Evolutionary conservation across 169 alveolate genomes (phyloP), one percentile per base, ranked within the genome.

Genomic region (Eimeria maxima): DNA sequence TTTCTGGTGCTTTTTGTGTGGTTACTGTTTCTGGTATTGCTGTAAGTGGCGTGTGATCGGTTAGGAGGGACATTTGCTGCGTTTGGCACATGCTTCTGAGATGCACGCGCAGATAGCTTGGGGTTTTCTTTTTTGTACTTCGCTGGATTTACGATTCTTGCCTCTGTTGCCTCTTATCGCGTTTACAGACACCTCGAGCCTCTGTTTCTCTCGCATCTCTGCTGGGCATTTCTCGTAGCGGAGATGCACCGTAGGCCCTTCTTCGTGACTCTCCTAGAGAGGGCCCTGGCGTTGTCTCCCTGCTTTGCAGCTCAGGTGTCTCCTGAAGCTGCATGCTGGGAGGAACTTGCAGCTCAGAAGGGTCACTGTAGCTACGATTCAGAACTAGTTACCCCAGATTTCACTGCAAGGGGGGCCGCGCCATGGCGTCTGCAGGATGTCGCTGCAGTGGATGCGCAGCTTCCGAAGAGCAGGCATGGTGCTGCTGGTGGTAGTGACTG

Each of bases 171-270:
- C 24, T 29, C 38, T 22, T 67, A 29, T 27, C 33, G 38, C 24
- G 60, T 29, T 14, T 78, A 22, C 89, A 78, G 89, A 42, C 89
- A 78, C 50, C 67, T 78, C 38, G 89, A 78, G 67, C 65, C 65
- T 44, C 67, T 78, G 38, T 78, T 45, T 29, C 33, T 78, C 47
- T 78, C 89, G 24, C 89, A 78, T 42, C 89, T 78, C 33, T 78
- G 89, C 89, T 78, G 89, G 89, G 89, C 89, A 8, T 78, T 78
- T 44, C 60, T 78, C 33, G 65, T 78, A 4, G 89, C 89, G 22
- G 89, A 78, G 65, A 78, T 78, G 89, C 89, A 78, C 27, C 38
- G 63, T 14, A 1, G 27, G 60, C 89, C 89, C 38, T 44, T 42
- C 67, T 78, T 78, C 24, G 33, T 44, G 42, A 27, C 24, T 20